Evolutionary conservation across 192 early-diverging fungal species (phyloP).

Genomic region (Rhizoclosmatium globosum): DNA sequence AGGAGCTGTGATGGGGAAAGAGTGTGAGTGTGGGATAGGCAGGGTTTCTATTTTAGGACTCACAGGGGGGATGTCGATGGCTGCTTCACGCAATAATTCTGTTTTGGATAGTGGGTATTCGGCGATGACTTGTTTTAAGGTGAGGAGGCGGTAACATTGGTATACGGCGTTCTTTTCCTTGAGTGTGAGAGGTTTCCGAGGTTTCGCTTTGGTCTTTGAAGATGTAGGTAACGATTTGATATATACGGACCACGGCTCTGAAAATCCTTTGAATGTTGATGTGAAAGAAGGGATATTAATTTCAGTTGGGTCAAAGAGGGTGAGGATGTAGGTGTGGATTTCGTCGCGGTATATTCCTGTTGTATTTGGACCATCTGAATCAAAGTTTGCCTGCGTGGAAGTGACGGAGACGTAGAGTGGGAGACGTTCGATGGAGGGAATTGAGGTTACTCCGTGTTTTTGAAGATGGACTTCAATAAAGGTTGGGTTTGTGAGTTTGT

Average conservation of each 20-base stretch:
- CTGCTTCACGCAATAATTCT: constrained; percentile 19
- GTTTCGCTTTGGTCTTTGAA: not conserved
- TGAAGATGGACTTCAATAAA: not conserved
- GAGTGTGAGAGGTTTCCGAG: not conserved
- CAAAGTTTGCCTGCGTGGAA: not conserved
- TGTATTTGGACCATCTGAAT: not conserved
- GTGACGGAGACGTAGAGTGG: not conserved
- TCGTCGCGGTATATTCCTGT: constrained; percentile 3
- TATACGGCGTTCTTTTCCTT: constrained; percentile 32
- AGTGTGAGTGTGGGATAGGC: not conserved
- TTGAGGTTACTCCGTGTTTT: constrained; percentile 17
- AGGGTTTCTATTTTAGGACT: not conserved
- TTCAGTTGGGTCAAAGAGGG: not conserved
- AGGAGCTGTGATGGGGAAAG: not conserved
- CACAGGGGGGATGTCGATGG: constrained; percentile 27
- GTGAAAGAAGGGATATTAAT: not conserved
- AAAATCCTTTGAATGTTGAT: not conserved
- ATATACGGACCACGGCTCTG: not conserved
- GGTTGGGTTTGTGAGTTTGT: not conserved
- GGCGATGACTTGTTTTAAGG: constrained; percentile 13
- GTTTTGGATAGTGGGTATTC: constrained; percentile 10
- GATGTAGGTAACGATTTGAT: too few species aligned
- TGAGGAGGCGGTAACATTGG: constrained; percentile 1
- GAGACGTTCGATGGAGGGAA: constrained; percentile 26
- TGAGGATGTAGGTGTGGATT: not conserved